Percentiles rank a stretch among this genome's conserved stretches.
phyloP scores from a whole-genome alignment of 192 early-diverging fungal genomes.

The Glomus cerebriforme region DNA sequence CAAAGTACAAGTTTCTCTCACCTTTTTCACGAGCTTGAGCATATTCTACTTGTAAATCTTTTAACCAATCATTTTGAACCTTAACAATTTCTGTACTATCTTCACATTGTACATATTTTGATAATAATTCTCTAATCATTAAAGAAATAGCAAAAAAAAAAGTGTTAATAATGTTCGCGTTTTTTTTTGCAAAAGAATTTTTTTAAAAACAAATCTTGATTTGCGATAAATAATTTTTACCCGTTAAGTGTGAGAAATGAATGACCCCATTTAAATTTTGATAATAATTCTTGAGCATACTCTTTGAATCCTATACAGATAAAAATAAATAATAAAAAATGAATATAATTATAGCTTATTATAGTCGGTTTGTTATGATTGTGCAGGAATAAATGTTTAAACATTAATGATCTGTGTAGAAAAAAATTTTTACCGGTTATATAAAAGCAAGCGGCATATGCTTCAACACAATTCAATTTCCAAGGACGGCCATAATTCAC shows the following conservation, averaged over 20 bases:
- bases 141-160: background rate
- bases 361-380: too few species aligned
- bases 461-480: slow-evolving; percentile 97
- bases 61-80: slow-evolving; percentile 81
- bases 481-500: slow-evolving; percentile 97
- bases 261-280: slow-evolving; percentile 95
- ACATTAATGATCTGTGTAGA: too few species aligned
- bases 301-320: slow-evolving; percentile 49
- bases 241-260: slow-evolving; percentile 89
- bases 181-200: too few species aligned
- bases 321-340: background rate
- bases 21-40: slow-evolving; percentile 48
- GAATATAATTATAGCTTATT: too few species aligned
- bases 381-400: too few species aligned
- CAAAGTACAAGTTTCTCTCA: background rate
- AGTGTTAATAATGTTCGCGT: background rate
- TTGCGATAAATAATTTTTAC: slow-evolving; percentile 35
- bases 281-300: slow-evolving; percentile 73
- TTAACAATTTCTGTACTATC: slow-evolving; percentile 71
- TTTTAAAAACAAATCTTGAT: background rate
- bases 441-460: slow-evolving; percentile 91
- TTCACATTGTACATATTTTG: slow-evolving; percentile 75
- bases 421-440: slow-evolving; percentile 64
- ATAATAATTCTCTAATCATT: slow-evolving; percentile 63
- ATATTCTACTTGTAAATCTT: slow-evolving; percentile 69